A percentile compares a stretch with the other conserved stretches of the same genome.
Conservation (phyloP, 2,329 filamentous ascomycete species). For the Gnomoniopsis smithogilvyi region DNA sequence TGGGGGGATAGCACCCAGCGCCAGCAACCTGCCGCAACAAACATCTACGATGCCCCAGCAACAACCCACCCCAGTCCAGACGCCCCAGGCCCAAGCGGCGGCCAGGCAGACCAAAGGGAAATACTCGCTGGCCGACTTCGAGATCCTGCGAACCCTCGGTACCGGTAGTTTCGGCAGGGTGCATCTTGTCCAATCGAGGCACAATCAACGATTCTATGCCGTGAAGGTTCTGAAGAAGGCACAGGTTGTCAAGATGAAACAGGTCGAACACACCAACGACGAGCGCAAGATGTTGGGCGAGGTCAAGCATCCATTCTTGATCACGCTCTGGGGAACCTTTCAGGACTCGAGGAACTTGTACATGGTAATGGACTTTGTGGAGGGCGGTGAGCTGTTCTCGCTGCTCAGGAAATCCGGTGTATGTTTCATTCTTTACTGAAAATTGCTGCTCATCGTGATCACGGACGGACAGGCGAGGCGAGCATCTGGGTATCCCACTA, state of each 20-base stretch:
- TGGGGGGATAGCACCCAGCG: slow-evolving; percentile 21
- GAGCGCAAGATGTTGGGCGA: slow-evolving; percentile 93
- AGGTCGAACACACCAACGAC: slow-evolving; percentile 98
- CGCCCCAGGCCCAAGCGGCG: slow-evolving; percentile 28
- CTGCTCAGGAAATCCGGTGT: slow-evolving; percentile 89
- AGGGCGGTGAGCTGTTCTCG: slow-evolving; percentile 96
- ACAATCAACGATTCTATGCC: slow-evolving; percentile 97
- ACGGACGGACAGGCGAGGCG: not conserved
- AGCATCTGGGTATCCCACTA: slow-evolving; percentile 11
- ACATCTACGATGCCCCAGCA: slow-evolving; percentile 36
- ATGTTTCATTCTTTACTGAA: slow-evolving; percentile 31
- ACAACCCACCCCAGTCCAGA: slow-evolving; percentile 26
- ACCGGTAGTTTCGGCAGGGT: slow-evolving; percentile 97
- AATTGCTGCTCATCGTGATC: not conserved
- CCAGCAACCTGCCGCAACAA: slow-evolving; percentile 21
- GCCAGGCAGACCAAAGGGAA: slow-evolving; percentile 87
- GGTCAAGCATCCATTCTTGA: slow-evolving; percentile 96
- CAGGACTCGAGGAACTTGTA: slow-evolving; percentile 94
- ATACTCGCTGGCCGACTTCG: slow-evolving; percentile 90
- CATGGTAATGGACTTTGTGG: slow-evolving; percentile 99
- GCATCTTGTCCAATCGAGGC: slow-evolving; percentile 93
- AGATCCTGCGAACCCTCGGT: slow-evolving; percentile 84
- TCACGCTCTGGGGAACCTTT: slow-evolving; percentile 98
- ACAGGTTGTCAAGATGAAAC: slow-evolving; percentile 99
- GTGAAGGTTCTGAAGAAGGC: slow-evolving; percentile 98